Percentiles rank a stretch among this genome's conserved stretches.
Evolutionary conservation across 306 rosid genomes (phyloP).

Genomic region (Sophora flavescens): DNA sequence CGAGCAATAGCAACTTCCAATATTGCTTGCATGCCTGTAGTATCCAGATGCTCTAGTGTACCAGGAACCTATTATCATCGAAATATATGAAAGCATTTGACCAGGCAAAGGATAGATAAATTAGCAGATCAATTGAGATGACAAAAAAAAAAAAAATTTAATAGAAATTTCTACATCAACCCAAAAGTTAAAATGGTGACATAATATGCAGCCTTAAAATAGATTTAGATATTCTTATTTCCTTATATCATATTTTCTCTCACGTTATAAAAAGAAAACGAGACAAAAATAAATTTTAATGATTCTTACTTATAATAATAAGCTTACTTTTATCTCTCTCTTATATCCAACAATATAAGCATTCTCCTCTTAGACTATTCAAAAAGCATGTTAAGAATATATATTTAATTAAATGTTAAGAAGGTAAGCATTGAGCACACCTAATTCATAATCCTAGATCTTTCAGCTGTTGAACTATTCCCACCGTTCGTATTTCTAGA

Average conservation of each 20-base stretch:
- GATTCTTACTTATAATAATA: no score
- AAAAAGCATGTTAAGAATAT: not conserved
- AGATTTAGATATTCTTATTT: no score
- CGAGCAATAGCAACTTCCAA: no score
- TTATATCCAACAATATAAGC: no score
- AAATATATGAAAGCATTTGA: not conserved
- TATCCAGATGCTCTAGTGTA: not conserved
- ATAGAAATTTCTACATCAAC: no score
- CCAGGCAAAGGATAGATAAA: not conserved
- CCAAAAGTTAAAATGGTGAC: no score
- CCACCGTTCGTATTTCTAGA: not conserved
- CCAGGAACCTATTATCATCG: constrained; percentile 1
- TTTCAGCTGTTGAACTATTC: not conserved
- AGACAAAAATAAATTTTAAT: no score
- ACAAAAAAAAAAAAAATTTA: not conserved
- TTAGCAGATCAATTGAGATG: not conserved
- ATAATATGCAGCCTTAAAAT: no score
- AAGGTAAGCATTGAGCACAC: constrained; percentile 20
- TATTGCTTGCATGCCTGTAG: not conserved
- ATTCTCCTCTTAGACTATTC: no score
- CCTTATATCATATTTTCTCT: no score
- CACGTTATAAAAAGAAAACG: no score
- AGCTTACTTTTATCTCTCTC: no score
- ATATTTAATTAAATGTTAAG: not conserved
- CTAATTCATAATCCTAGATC: constrained; percentile 12